phyloP scores from a whole-genome alignment of 176 grass and related monocot genomes.

The Juncus effusus region DNA sequence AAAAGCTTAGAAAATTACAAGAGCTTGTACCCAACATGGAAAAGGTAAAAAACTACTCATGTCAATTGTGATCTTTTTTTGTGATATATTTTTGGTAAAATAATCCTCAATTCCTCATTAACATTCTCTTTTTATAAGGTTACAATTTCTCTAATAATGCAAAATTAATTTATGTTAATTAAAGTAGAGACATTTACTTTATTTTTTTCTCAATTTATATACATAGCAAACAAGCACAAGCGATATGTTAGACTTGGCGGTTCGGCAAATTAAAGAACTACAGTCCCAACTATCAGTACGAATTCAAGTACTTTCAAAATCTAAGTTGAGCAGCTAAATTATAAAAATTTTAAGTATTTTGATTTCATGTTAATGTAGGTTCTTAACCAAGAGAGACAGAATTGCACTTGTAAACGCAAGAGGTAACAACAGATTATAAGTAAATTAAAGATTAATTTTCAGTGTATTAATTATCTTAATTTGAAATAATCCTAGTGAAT shows the following conservation, averaged over 20 bases:
- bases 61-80: no score
- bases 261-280: conserved; percentile 49
- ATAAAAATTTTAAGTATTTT: not conserved
- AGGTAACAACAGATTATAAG: not conserved
- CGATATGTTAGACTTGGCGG: conserved; percentile 55
- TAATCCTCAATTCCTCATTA: no score
- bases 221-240: conserved; percentile 56
- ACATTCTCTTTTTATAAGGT: no score
- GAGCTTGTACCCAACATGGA: conserved; percentile 65
- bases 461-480: no score
- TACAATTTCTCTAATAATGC: no score
- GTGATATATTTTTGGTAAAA: no score
- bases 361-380: conserved; percentile 12
- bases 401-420: conserved; percentile 17
- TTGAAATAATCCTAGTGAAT: no score
- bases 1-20: conserved; percentile 62
- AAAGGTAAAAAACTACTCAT: conserved; percentile 27
- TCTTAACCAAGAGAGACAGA: conserved; percentile 12
- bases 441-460: no score
- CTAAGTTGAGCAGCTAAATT: no score
- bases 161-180: no score
- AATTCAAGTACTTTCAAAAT: no score
- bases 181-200: not conserved
- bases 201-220: conserved; percentile 4
- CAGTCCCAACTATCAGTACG: conserved; percentile 48